phyloP scores from a whole-genome alignment of 768 basidiomycete genomes.

The Rubroboletus pulcherrimus region DNA sequence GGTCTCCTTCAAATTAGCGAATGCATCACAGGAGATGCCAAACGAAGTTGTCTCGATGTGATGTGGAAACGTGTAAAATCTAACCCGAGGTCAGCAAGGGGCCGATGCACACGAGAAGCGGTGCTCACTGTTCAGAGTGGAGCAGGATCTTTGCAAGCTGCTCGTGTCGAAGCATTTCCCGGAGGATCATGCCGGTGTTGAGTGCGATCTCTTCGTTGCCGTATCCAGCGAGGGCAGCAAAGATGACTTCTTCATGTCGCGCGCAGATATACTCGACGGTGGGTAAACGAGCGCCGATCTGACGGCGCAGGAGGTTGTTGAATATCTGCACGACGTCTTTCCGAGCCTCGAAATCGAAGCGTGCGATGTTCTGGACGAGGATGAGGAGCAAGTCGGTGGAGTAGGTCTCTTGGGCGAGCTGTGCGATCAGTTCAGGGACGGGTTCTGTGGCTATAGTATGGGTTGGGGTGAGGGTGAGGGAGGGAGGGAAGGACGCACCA shows the following conservation, averaged over 20 bases:
- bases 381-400: conserved; percentile 80
- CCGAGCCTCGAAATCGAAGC: conserved; percentile 92
- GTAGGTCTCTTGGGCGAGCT: conserved; percentile 95
- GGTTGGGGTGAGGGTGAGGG: conserved; percentile 1
- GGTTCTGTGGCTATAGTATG: conserved; percentile 50
- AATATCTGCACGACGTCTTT: conserved; percentile 84
- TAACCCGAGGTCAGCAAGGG: conserved; percentile 28
- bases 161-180: conserved; percentile 95
- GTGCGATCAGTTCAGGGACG: conserved; percentile 84
- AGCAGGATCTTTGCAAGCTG: conserved; percentile 85
- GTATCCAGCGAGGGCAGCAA: conserved; percentile 87
- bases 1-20: conserved; percentile 96
- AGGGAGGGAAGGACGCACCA: conserved; percentile 45
- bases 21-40: conserved; percentile 97
- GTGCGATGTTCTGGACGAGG: conserved; percentile 76
- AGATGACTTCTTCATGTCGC: conserved; percentile 71
- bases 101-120: not conserved
- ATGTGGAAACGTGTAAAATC: conserved; percentile 94
- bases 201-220: conserved; percentile 94
- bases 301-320: conserved; percentile 84
- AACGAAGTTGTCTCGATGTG: conserved; percentile 98
- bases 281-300: conserved; percentile 93
- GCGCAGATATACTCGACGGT: conserved; percentile 90
- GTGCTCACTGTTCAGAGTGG: conserved; percentile 86
- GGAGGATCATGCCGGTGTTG: conserved; percentile 96